Base-by-base conservation (phyloP, 441 rosid species). In the Erodium trifolium region DNA sequence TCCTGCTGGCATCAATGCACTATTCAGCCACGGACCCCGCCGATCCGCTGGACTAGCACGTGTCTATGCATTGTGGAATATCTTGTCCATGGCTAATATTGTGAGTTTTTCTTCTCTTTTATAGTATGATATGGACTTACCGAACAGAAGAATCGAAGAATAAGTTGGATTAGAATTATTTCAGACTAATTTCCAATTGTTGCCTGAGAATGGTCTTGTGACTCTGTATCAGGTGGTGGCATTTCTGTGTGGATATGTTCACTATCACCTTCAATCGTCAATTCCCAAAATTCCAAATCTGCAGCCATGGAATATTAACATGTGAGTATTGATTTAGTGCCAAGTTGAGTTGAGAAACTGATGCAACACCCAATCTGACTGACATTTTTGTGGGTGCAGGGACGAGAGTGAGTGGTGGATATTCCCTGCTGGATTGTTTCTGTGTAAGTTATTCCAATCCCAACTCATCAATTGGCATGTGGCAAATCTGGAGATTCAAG, bases 371-470 rank as follows among this genome's bases (percentile, higher is more conserved):
- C 8, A 37, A 37, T 7, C 8, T 37, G 9, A 68, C 49, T 35
- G 41, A 17, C 16, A 11, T 18, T 16, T 60, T 6, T n/a, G 27
- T 60, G 65, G 78, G 60, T 79, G 88, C 92, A 96, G 99, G 96
- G 98, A 95, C 73, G 99, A 96, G 72, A 91, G 96, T 71, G 99
- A 93, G 78, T 91, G 99, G 97, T 93, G 99, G 99, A 84, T 96
- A 68, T 93, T 96, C 76, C 99, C 99, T 13, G 96, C 86, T 12
- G 97, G 91, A 59, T 79, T 96, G 76, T 96, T 96, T 67, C 65
- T 91, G 31, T 96, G 98, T 83, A 96, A 96, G 80, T 79, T 87
- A 67, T 75, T 93, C 63, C 99, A 96, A 67, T 88, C 99, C 5
- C 98, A 93, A 77, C 97, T 93, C 65, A 80, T 93, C 75, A 96